These are phyloP conservation scores for Nymphaea colorata DNA, from an alignment of 164 flowering plant species.

Conservation along the genomic window DNA sequence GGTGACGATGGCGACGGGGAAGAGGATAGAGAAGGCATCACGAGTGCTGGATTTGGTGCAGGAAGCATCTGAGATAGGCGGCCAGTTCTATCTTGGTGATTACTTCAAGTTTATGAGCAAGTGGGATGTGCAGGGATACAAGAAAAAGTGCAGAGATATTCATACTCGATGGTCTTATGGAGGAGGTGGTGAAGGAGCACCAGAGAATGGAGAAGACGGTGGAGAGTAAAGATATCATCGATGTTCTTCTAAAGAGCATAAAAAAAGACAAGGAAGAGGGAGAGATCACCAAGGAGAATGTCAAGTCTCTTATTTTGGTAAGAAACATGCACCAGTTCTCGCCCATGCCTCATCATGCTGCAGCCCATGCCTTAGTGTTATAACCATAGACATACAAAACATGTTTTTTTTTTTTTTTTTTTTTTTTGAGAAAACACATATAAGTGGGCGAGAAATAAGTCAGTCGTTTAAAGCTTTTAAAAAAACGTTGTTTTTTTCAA, in stretches of 20 bases:
- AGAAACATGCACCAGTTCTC: too few relatives aligned
- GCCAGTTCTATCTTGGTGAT: conserved; percentile 43
- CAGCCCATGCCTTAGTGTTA: too few relatives aligned
- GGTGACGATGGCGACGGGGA: conserved; percentile 31
- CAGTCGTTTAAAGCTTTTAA: too few relatives aligned
- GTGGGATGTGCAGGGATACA: conserved; percentile 34
- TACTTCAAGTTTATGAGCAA: conserved; percentile 28
- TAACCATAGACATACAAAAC: too few relatives aligned
- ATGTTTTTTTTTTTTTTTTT: too few relatives aligned
- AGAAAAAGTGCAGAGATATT: conserved; percentile 22
- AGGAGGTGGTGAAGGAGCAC: conserved; percentile 27
- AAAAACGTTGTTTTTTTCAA: too few relatives aligned
- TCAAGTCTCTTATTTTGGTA: conserved; percentile 58
- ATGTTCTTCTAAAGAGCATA: conserved; percentile 30
- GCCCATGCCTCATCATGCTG: background rate
- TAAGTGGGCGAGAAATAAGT: too few relatives aligned
- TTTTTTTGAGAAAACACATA: too few relatives aligned
- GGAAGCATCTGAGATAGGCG: conserved; percentile 28
- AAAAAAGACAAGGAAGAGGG: conserved; percentile 33
- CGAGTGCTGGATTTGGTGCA: conserved; percentile 18
- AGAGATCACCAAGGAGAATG: conserved; percentile 30
- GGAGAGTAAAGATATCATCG: conserved; percentile 30
- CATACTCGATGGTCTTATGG: conserved; percentile 32
- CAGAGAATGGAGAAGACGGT: conserved; percentile 6
- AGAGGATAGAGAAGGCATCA: conserved; percentile 22